phyloP scores from a whole-genome alignment of 768 basidiomycete genomes.

The Amanita subjunquillea region DNA sequence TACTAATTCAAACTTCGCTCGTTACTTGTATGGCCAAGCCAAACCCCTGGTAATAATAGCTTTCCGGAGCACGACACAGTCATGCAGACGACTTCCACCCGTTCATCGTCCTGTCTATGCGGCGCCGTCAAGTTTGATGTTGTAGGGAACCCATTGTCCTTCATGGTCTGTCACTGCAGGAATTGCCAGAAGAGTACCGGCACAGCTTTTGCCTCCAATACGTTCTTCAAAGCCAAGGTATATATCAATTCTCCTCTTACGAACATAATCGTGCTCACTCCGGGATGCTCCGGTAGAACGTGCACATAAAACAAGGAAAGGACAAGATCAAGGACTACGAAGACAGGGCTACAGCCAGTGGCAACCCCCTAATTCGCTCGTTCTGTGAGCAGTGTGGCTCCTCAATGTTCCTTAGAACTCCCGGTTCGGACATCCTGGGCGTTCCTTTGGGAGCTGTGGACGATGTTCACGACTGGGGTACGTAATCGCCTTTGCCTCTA shows the following conservation, averaged over 20 bases:
- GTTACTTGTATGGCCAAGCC: too few species aligned
- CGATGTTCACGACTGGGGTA: conserved; percentile 15
- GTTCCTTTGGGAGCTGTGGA: conserved; percentile 16
- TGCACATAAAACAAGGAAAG: conserved; percentile 15
- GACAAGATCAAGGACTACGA: conserved; percentile 13
- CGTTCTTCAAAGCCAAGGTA: conserved; percentile 20
- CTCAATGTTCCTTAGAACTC: conserved; percentile 14
- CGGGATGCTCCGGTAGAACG: conserved; percentile 9
- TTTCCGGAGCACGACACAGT: background rate
- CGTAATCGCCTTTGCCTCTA: background rate
- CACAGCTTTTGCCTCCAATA: conserved; percentile 22
- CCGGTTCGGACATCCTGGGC: conserved; percentile 12
- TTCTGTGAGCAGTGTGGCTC: conserved; percentile 23
- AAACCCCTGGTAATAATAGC: background rate
- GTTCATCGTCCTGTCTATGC: conserved; percentile 19
- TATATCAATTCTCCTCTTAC: background rate
- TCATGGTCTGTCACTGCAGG: conserved; percentile 20
- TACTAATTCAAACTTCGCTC: too few species aligned
- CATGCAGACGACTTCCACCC: background rate
- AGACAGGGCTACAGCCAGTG: conserved; percentile 17
- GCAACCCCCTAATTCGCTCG: conserved; percentile 15
- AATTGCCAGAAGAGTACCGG: conserved; percentile 23
- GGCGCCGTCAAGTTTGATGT: conserved; percentile 16
- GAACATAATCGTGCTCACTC: background rate
- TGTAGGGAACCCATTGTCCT: conserved; percentile 19